Conservation (phyloP, 306 rosid genomes). For the Senna tora region DNA sequence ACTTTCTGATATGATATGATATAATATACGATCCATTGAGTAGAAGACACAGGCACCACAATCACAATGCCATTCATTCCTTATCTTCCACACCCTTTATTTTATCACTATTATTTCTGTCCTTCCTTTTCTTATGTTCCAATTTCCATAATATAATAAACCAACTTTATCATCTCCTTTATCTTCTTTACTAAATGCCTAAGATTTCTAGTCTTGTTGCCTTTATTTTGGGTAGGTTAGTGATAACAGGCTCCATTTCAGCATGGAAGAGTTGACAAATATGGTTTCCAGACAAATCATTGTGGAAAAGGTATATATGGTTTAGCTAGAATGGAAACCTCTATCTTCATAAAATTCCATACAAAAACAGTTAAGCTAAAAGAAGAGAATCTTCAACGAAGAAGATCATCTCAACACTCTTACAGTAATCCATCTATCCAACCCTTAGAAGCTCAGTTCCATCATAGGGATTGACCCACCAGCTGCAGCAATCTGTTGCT, state of each 20-base stretch:
- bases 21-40: too few relatives aligned
- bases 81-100: too few relatives aligned
- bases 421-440: constrained; percentile 37
- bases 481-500: constrained; percentile 87
- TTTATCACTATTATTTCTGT: too few relatives aligned
- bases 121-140: too few relatives aligned
- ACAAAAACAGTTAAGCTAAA: constrained; percentile 43
- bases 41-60: too few relatives aligned
- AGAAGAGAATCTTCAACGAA: constrained; percentile 46
- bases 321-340: constrained; percentile 34
- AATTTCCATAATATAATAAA: too few relatives aligned
- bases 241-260: constrained; percentile 37
- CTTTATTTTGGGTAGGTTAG: constrained; percentile 7
- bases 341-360: constrained; percentile 43
- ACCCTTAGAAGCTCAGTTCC: constrained; percentile 55
- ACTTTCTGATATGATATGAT: too few relatives aligned
- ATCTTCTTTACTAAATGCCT: too few relatives aligned
- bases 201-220: too few relatives aligned
- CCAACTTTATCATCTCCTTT: too few relatives aligned
- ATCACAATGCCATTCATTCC: too few relatives aligned
- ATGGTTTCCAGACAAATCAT: constrained; percentile 24
- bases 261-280: constrained; percentile 39
- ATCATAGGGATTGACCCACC: constrained; percentile 86
- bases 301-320: constrained; percentile 27
- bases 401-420: constrained; percentile 40